phyloP scores from a whole-genome alignment of 768 basidiomycete genomes.

The Lactifluus hygrophoroides region DNA sequence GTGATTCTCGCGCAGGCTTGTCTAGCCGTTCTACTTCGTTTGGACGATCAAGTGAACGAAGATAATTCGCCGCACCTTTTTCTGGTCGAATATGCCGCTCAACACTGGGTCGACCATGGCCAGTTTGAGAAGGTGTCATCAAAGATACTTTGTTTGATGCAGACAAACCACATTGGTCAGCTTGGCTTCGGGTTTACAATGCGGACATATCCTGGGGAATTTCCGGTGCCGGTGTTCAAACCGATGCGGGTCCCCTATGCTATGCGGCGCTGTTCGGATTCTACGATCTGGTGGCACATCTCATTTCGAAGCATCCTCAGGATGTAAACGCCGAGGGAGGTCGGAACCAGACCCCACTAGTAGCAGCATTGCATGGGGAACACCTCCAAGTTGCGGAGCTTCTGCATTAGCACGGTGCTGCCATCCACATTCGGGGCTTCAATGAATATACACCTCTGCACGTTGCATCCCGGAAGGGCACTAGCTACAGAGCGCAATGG shows the following conservation, averaged over 20 bases:
- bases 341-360: neutral
- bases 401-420: neutral
- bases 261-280: constrained; percentile 1
- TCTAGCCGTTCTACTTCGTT: neutral
- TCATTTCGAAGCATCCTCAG: neutral
- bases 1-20: neutral
- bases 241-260: neutral
- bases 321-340: neutral
- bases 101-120: neutral
- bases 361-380: neutral
- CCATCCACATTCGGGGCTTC: neutral
- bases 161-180: constrained; percentile 1
- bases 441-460: rapidly evolving
- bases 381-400: neutral
- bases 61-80: neutral
- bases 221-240: too few species aligned
- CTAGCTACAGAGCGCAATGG: neutral
- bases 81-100: neutral
- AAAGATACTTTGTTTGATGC: neutral
- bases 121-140: neutral
- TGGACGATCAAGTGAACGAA: neutral
- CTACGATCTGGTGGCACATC: neutral
- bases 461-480: rapidly evolving
- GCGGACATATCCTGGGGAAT: neutral
- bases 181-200: neutral